Conservation (phyloP, 1,284 basidiomycete species). For the Puccinia polysora region DNA sequence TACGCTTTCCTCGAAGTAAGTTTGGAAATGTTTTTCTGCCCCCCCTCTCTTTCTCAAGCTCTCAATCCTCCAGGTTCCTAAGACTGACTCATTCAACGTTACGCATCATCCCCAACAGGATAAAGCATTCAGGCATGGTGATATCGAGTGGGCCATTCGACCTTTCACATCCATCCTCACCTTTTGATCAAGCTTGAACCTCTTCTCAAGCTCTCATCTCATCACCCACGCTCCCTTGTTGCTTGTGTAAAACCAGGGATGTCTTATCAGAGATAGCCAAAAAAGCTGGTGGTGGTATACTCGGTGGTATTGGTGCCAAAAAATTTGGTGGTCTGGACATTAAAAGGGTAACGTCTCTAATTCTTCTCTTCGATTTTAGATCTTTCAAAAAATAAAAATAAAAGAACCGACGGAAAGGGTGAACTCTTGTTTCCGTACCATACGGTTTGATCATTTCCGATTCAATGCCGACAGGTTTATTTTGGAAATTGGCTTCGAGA, state of each 20-base stretch:
- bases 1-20: conserved; percentile 47
- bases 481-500: conserved; percentile 44
- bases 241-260: conserved; percentile 44
- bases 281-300: conserved; percentile 40
- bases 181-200: too few relatives aligned
- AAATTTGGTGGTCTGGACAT: conserved; percentile 51
- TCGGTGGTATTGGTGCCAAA: conserved; percentile 43
- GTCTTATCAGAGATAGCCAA: conserved; percentile 47
- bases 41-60: background rate
- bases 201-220: too few relatives aligned
- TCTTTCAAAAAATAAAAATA: background rate
- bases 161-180: conserved; percentile 5
- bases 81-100: too few relatives aligned
- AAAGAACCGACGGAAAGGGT: too few relatives aligned
- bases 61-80: too few relatives aligned
- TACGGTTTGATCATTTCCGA: too few relatives aligned
- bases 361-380: background rate
- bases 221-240: too few relatives aligned
- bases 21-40: background rate
- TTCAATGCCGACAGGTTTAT: conserved; percentile 42
- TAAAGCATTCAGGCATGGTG: conserved; percentile 48
- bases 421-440: too few relatives aligned
- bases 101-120: conserved; percentile 8
- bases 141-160: conserved; percentile 45
- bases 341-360: conserved; percentile 41